Base-by-base conservation (phyloP, 2,329 filamentous ascomycete genomes). In the Colletotrichum endophyticum region DNA sequence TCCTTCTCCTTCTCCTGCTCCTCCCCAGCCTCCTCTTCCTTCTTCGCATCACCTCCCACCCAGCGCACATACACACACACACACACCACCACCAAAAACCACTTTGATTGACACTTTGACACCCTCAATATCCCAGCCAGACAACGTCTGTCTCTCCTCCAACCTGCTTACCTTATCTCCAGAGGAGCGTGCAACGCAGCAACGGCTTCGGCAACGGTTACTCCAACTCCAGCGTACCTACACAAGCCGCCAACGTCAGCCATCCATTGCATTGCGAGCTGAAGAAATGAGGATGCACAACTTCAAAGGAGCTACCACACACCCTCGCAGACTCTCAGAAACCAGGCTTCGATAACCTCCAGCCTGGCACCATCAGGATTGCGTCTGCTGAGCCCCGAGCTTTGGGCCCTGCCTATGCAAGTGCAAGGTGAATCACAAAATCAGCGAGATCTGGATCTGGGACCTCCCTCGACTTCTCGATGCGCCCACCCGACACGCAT, bases 391-490 rank as follows among this genome's bases (percentile, higher is more conserved):
- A 62, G 68, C 57, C 56, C 19, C n/a, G n/a, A 53, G 44, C 44
- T 13, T 22, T 53, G 44, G 44, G 44, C 11, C n/a, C 44, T 49
- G 19, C 39, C 36, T 63, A 70, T 63, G 68, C 68, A 63, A 70
- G 68, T 36, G 56, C 36, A 36, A 53, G 36, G 68, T 70, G 68
- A 70, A 70, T 70, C 68, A 70, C 12, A 57, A 68, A 39, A 22
- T 70, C 57, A 44, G 39, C 49, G 6, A 70, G 68, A 70, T 70
- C 68, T 70, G 36, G 68, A 63, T 70, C 68, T 59, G 66, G 56
- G 57, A 27, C 68, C 56, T 70, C 67, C 56, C 67, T 70, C 49
- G 8, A 57, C 11, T 57, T 39, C 19, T 68, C 28, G 49, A 57
- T 34, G 66, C 49, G 30, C 32, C 30, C 39, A 57, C 66, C 49